Base-by-base conservation (phyloP, 179 eudicot species). In the Beta macrorhiza region DNA sequence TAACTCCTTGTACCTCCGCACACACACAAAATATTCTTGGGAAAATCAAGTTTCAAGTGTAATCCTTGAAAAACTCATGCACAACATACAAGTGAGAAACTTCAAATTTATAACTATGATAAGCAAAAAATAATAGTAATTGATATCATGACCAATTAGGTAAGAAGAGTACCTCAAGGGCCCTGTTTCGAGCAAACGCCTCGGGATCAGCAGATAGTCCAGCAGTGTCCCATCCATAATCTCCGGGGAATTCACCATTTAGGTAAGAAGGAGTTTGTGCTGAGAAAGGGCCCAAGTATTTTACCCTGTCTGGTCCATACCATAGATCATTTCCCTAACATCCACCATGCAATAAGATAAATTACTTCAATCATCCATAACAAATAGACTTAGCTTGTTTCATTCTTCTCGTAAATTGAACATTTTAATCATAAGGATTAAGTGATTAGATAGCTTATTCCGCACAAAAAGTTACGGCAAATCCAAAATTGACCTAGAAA, bases 161-260 rank as follows among this genome's bases (percentile, higher is more conserved):
- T 37, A 69, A 68, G 22, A 74, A 67, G 77, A 15, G 77, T 82
- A 93, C 98, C 98, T 93, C 98, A 90, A 93, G 98, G 83, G 97
- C 98, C 85, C 98, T 84, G 89, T 93, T 93, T 80, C 71, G 90
- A 77, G 98, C 94, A 74, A 92, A 93, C 55, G 97, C 97, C 86
- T 93, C 95, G 4, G 97, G 98, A 82, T 93, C 97, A 69, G 98
- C 98, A 11, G 95, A 93, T 20, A 93, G 89, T 16, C 98, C 97
- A 79, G 98, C 98, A 81, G 97, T 93, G 86, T 93, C 98, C 98
- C 98, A 93, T 1, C 98, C 97, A 20, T 93, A 93, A 76, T 93
- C 98, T 57, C 97, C 98, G 5, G 97, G 98, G 59, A 92, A 93
- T 80, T 93, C 97, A 65, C 97, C 97, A 2, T 81, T 93, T 79